These are phyloP conservation scores for Aquilaria agallochum DNA, from an alignment of 441 rosid species.

Conservation along the genomic window DNA sequence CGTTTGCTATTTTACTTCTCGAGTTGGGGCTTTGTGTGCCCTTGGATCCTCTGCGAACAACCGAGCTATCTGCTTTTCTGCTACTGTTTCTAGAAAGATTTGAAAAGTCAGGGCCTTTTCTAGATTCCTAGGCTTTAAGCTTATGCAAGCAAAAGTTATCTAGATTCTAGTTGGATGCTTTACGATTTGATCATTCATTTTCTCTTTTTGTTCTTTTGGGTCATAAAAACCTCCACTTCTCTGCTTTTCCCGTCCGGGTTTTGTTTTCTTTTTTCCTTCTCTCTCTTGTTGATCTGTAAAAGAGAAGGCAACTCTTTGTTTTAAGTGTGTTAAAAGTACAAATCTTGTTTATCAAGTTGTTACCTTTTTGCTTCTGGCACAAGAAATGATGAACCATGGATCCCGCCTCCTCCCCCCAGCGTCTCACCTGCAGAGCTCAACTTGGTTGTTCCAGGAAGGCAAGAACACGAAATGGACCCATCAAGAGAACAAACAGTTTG, in stretches of 20 bases:
- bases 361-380: too few relatives aligned
- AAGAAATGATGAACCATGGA: constrained; percentile 52
- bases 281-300: too few relatives aligned
- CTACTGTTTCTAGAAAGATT: constrained; percentile 28
- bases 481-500: constrained; percentile 92
- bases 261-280: constrained; percentile 18
- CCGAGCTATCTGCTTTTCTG: constrained; percentile 28
- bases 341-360: constrained; percentile 18
- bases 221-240: constrained; percentile 27
- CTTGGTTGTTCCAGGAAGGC: constrained; percentile 75
- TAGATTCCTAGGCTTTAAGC: constrained; percentile 58
- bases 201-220: constrained; percentile 8
- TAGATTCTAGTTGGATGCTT: constrained; percentile 45
- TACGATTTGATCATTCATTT: constrained; percentile 35
- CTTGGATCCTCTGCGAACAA: constrained; percentile 14
- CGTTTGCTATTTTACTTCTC: constrained; percentile 9
- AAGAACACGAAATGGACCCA: constrained; percentile 70
- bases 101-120: constrained; percentile 52
- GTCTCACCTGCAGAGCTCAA: constrained; percentile 59
- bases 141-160: constrained; percentile 24
- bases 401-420: constrained; percentile 65
- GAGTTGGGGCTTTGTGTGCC: constrained; percentile 9
- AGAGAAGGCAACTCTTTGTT: constrained; percentile 3
- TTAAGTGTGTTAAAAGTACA: constrained; percentile 11
- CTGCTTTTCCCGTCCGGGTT: constrained; percentile 32